Conservation (phyloP, 2,329 filamentous ascomycete species). For the Coniochaeta sp. region DNA sequence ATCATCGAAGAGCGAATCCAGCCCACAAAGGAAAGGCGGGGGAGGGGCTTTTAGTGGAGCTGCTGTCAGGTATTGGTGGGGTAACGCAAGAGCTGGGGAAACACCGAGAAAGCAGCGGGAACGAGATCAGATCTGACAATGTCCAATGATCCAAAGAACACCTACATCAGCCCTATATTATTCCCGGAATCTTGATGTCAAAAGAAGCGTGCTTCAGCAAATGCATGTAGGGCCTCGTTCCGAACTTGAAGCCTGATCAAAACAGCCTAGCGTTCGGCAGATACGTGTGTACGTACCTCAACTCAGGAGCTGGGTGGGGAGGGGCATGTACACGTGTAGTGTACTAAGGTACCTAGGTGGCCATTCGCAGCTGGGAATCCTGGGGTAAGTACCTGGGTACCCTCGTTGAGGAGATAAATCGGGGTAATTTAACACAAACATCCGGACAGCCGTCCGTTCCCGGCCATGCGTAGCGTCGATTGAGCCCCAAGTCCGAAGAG, state of each 20-base stretch:
- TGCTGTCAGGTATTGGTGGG: neutral
- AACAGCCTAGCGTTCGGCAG: neutral
- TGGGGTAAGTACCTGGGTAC: neutral
- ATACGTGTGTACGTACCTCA: neutral
- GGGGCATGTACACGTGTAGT: too few relatives aligned
- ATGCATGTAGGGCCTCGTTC: neutral
- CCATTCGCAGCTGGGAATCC: neutral
- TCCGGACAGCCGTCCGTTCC: constrained; percentile 1
- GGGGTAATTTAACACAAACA: constrained; percentile 1
- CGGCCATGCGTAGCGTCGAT: neutral
- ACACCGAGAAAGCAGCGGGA: neutral
- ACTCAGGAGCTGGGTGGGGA: too few relatives aligned
- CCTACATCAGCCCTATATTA: neutral
- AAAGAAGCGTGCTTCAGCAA: neutral
- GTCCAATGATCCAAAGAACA: neutral
- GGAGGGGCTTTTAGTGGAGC: neutral
- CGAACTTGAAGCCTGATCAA: neutral
- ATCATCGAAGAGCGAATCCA: too few relatives aligned
- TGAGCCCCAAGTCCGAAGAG: neutral
- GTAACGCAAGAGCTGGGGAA: neutral
- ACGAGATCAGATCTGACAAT: neutral
- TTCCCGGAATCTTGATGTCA: neutral
- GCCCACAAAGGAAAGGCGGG: neutral
- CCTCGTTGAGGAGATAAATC: neutral
- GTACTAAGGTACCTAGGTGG: neutral